Conservation (phyloP, 31 red algal genomes). For the Asparagopsis taxiformis region DNA sequence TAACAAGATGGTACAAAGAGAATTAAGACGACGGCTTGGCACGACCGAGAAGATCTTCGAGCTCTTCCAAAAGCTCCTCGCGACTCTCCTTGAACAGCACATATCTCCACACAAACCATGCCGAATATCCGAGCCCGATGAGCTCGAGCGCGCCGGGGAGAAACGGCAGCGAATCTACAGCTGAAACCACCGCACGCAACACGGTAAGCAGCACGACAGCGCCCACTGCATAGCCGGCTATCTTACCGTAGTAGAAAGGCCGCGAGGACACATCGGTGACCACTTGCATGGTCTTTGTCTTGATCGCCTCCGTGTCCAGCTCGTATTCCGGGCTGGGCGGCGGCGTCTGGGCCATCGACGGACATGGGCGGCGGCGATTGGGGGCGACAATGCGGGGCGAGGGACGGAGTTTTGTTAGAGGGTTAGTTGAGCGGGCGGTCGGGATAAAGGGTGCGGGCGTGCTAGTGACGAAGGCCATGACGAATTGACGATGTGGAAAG, state of each 20-base stretch:
- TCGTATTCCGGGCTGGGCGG: neutral
- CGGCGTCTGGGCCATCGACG: neutral
- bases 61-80: constrained; percentile 66
- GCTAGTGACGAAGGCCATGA: no score
- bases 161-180: constrained; percentile 70
- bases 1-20: neutral
- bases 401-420: no score
- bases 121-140: constrained; percentile 71
- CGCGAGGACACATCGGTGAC: constrained; percentile 55
- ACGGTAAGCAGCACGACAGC: constrained; percentile 42
- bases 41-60: constrained; percentile 75
- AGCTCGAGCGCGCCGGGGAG: constrained; percentile 66
- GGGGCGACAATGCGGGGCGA: neutral
- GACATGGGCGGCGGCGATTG: neutral
- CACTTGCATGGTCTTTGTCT: constrained; percentile 38
- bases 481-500: no score
- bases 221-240: constrained; percentile 54
- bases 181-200: constrained; percentile 60
- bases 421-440: no score
- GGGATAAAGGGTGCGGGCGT: no score
- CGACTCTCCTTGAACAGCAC: constrained; percentile 64
- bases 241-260: constrained; percentile 65
- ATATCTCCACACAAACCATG: constrained; percentile 83
- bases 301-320: constrained; percentile 53
- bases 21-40: constrained; percentile 11